Evolutionary conservation across 208 protist species (phyloP).

Genomic region (Wallacemonas sp.): DNA sequence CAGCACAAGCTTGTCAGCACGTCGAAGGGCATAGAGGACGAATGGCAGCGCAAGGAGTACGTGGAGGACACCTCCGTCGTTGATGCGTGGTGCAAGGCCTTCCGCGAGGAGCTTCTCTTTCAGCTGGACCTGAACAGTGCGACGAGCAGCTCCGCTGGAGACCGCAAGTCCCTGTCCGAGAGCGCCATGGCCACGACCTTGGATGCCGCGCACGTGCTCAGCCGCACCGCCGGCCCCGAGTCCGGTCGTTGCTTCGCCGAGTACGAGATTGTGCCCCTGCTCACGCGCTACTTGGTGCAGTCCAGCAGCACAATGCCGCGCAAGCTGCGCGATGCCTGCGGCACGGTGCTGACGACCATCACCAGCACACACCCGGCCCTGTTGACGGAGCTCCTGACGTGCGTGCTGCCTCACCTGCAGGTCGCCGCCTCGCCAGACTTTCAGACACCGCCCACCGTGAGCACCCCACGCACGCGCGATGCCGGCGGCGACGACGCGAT

Average conservation of each 20-base stretch:
- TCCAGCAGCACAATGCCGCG: constrained; percentile 26
- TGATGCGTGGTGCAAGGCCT: constrained; percentile 35
- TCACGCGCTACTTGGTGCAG: constrained; percentile 39
- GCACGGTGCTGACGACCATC: constrained; percentile 30
- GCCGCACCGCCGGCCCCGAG: constrained; percentile 24
- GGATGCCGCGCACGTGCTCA: constrained; percentile 48
- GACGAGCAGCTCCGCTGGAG: not conserved
- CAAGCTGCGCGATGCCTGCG: constrained; percentile 32
- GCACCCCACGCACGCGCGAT: not conserved
- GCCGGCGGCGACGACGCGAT: not conserved
- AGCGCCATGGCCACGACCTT: constrained; percentile 49
- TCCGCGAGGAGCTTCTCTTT: constrained; percentile 38
- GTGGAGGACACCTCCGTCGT: constrained; percentile 31
- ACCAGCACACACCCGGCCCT: constrained; percentile 31
- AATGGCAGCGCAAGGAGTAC: constrained; percentile 33
- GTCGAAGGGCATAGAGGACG: constrained; percentile 54
- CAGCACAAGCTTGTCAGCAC: constrained; percentile 57
- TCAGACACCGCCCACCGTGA: not conserved
- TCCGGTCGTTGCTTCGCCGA: constrained; percentile 26
- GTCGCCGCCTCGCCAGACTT: not conserved
- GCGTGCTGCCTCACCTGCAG: constrained; percentile 17
- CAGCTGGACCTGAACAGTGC: constrained; percentile 24
- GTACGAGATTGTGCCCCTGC: constrained; percentile 27
- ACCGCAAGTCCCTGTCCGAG: constrained; percentile 46
- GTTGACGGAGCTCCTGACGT: constrained; percentile 28